Percentiles rank a stretch among this genome's conserved stretches.
phyloP scores from a whole-genome alignment of 305 asterid species.

The Fraxinus xanthoxyloides region DNA sequence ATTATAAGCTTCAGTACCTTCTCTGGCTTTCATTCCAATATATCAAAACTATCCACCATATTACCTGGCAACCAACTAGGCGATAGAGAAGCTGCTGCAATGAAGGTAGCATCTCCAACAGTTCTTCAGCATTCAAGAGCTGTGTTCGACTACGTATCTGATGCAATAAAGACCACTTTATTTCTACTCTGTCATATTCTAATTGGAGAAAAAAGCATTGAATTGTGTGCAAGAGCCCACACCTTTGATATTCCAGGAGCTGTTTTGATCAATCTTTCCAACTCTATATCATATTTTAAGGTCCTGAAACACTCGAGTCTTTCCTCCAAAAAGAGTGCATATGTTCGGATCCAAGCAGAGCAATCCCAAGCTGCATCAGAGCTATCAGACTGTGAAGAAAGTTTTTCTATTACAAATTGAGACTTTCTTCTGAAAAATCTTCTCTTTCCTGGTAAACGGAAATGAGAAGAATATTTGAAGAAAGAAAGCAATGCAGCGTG shows the following conservation, averaged over 20 bases:
- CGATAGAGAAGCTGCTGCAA: conserved; percentile 80
- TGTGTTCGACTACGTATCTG: conserved; percentile 51
- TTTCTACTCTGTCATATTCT: not conserved
- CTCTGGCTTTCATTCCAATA: not conserved
- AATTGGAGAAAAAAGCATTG: not conserved
- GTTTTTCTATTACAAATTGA: not conserved
- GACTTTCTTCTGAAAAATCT: not conserved
- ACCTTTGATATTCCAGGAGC: conserved; percentile 47
- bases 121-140: conserved; percentile 41
- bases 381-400: conserved; percentile 9
- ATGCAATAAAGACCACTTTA: not conserved
- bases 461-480: not conserved
- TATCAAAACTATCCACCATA: not conserved
- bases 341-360: conserved; percentile 82
- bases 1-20: not conserved
- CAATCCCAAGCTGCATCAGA: conserved; percentile 85
- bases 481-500: not conserved
- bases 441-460: not conserved
- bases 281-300: conserved; percentile 57
- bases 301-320: conserved; percentile 69
- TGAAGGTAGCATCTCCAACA: conserved; percentile 70
- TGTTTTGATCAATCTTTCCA: conserved; percentile 50
- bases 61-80: conserved; percentile 75
- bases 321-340: conserved; percentile 79
- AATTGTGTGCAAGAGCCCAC: not conserved